phyloP scores from a whole-genome alignment of 2,329 filamentous ascomycete genomes.

The Pestalotiopsis sp. region DNA sequence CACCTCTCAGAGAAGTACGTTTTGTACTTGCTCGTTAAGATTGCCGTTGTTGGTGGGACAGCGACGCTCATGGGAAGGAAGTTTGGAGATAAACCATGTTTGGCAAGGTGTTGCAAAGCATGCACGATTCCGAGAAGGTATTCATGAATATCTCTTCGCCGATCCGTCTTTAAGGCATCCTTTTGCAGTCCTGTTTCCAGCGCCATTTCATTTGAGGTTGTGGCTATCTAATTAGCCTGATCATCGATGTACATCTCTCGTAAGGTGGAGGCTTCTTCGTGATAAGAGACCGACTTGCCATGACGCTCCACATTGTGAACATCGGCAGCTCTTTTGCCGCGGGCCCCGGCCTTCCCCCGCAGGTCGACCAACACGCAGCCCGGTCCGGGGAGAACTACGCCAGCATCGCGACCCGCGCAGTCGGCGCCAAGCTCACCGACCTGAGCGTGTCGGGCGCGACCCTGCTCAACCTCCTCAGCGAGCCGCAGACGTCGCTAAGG shows the following conservation, averaged over 20 bases:
- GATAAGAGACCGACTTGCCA: background rate
- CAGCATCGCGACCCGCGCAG: background rate
- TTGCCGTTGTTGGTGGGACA: background rate
- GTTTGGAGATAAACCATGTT: no score
- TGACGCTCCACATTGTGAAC: slow-evolving; percentile 12
- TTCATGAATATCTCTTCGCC: background rate
- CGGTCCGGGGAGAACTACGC: slow-evolving; percentile 15
- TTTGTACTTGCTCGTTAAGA: no score
- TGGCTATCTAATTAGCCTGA: no score
- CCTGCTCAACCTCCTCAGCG: slow-evolving; percentile 35
- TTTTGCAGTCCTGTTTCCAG: no score
- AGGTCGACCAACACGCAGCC: background rate
- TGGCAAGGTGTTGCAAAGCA: background rate
- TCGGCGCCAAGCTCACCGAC: slow-evolving; percentile 24
- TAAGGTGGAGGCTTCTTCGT: no score
- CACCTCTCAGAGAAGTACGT: no score
- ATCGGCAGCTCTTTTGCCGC: slow-evolving; percentile 14
- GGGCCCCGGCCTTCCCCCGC: slow-evolving; percentile 13
- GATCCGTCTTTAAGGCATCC: background rate
- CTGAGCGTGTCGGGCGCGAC: slow-evolving; percentile 38
- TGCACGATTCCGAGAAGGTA: background rate
- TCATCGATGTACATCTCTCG: no score
- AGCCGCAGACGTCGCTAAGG: slow-evolving; percentile 28
- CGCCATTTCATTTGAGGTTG: no score
- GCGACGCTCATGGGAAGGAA: background rate